Evolutionary conservation across 2,329 filamentous ascomycete genomes (phyloP).

Genomic region (Paracoccidioides lutzii): DNA sequence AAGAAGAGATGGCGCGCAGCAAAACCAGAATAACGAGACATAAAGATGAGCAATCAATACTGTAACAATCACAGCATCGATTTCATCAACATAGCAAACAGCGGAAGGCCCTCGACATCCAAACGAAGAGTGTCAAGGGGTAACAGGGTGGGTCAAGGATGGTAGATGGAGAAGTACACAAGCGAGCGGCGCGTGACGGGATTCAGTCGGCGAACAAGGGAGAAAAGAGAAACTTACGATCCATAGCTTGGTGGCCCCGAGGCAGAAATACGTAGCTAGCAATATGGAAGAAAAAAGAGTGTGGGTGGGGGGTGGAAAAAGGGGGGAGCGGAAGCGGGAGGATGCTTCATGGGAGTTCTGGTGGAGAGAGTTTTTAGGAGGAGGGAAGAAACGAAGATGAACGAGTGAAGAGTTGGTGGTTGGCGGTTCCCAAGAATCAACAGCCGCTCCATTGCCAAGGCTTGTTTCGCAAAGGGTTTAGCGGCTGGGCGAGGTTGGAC

Average conservation of each 20-base stretch:
- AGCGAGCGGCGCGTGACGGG: neutral
- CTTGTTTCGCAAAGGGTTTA: neutral
- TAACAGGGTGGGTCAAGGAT: slow-evolving; percentile 1
- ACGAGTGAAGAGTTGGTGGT: slow-evolving; percentile 5
- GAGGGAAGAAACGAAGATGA: slow-evolving; percentile 5
- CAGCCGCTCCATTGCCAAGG: neutral
- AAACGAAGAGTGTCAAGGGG: neutral
- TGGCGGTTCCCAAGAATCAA: slow-evolving; percentile 4
- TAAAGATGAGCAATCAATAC: neutral
- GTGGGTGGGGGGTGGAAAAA: slow-evolving; percentile 15
- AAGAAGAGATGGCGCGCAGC: slow-evolving; percentile 12
- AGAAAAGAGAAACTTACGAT: slow-evolving; percentile 40
- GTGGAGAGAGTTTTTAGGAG: slow-evolving; percentile 5
- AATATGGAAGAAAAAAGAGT: slow-evolving; percentile 13
- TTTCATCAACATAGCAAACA: neutral
- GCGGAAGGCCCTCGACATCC: neutral
- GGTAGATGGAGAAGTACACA: slow-evolving; percentile 2
- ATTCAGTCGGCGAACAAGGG: slow-evolving; percentile 6
- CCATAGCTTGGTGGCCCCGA: slow-evolving; percentile 44
- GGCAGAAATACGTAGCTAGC: slow-evolving; percentile 18
- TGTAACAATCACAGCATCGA: neutral
- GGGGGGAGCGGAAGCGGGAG: slow-evolving; percentile 23
- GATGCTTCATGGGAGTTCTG: slow-evolving; percentile 9
- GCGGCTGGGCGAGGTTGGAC: neutral
- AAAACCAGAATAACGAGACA: slow-evolving; percentile 2